Percentiles rank a stretch among this genome's conserved stretches.
phyloP scores from a whole-genome alignment of 2,329 filamentous ascomycete species.

The Lasiodiplodia citricola region DNA sequence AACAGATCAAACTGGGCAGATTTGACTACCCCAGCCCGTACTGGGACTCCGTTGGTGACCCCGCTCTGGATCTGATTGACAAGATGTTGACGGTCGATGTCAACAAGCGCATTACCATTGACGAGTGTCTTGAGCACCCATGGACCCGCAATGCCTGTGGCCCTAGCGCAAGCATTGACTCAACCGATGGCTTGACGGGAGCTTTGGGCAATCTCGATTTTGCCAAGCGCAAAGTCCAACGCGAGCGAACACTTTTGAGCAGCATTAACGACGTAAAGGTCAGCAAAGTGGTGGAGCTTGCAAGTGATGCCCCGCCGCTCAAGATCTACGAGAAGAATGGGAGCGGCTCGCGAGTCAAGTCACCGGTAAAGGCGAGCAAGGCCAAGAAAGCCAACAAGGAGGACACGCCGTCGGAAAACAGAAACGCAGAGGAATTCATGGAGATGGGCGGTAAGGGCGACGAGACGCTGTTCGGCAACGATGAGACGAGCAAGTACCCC shows the following conservation, averaged over 20 bases:
- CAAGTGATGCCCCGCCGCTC: slow-evolving; percentile 54
- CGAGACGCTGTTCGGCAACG: slow-evolving; percentile 71
- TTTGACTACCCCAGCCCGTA: slow-evolving; percentile 98
- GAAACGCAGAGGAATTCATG: slow-evolving; percentile 78
- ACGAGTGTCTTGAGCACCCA: slow-evolving; percentile 88
- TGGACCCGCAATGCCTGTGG: slow-evolving; percentile 70
- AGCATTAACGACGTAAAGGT: slow-evolving; percentile 77
- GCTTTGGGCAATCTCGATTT: slow-evolving; percentile 84
- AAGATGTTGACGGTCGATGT: slow-evolving; percentile 91
- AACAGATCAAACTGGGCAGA: slow-evolving; percentile 86
- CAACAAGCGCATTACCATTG: slow-evolving; percentile 81
- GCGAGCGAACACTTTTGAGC: slow-evolving; percentile 85
- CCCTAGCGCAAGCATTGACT: slow-evolving; percentile 63
- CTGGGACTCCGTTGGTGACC: slow-evolving; percentile 87
- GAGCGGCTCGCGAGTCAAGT: slow-evolving; percentile 25
- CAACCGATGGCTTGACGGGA: slow-evolving; percentile 90
- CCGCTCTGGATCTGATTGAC: slow-evolving; percentile 91
- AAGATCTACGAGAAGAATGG: slow-evolving; percentile 49
- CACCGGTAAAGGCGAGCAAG: slow-evolving; percentile 3
- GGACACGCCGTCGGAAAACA: slow-evolving; percentile 67
- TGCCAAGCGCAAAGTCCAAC: slow-evolving; percentile 75
- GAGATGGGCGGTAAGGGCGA: slow-evolving; percentile 87
- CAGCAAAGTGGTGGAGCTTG: slow-evolving; percentile 62
- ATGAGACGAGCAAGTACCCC: slow-evolving; percentile 46
- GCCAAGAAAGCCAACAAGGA: slow-evolving; percentile 54